Evolutionary conservation across 768 basidiomycete genomes (phyloP), one percentile per base, ranked within the genome.

Genomic region (Trametopsis cervina): DNA sequence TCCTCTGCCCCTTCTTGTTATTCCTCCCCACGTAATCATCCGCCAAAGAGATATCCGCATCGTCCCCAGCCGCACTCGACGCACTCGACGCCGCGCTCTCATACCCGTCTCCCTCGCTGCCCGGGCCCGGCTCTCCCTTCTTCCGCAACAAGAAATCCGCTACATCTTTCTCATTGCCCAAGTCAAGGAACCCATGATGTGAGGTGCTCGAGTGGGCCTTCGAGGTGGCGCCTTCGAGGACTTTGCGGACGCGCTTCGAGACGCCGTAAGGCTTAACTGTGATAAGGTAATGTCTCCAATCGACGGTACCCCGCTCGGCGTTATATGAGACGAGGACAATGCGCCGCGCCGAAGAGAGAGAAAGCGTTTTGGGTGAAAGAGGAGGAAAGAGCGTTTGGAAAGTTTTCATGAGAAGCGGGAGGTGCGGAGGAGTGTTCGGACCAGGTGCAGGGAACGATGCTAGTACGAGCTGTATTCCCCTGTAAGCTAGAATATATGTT

Each of bases 331-430:
- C 70, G 42, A 99, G 84, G 26, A 98, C 90, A 47, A 99, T 85
- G 57, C 96, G 82, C 25, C 96, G 89, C 3, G 94, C 94, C 25
- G 90, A 87, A 44, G 94, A 85, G 43, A 91, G 80, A 18, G 80
- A 77, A 62, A 92, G 73, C 25, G 80, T 76, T 58, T 87, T 76
- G 1, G 89, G 89, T 10, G 89, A 75, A 40, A 99, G 88, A 0
- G 96, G 86, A 4, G 96, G 96, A 69, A 97, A 99, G 51, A 99
- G 72, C 24, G 89, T 85, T 65, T 98, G 96, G 69, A 99, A 96
- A 50, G 92, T 81, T 66, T 96, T 96, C 77, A 93, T 85, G 60
- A 98, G 77, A 49, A 98, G 83, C 29, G 89, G 77, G 33, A 97
- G 75, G 62, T 98, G 92, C 2, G 83, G 80, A 2, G 90, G 85